These are phyloP conservation scores for Chrysoporthe cubensis DNA, from an alignment of 2,329 filamentous ascomycete species.

Conservation along the genomic window DNA sequence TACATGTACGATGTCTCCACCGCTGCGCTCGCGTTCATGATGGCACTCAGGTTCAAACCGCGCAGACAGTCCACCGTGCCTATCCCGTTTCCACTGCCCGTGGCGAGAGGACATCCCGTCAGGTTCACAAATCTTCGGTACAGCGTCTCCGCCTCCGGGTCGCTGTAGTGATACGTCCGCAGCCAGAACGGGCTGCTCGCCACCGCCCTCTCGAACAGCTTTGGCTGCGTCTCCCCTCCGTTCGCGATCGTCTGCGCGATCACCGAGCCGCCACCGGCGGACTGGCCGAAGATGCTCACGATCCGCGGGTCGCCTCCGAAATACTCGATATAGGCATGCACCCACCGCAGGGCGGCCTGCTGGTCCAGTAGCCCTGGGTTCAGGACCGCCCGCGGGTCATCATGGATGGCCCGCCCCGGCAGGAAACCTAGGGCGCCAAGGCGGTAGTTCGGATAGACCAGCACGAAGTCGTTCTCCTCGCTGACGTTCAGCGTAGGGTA, in stretches of 20 bases:
- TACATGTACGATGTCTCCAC: not conserved
- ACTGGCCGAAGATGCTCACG: conserved; percentile 64
- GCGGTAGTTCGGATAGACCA: conserved; percentile 53
- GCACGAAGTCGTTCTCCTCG: conserved; percentile 39
- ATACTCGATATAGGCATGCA: conserved; percentile 58
- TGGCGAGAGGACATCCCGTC: not conserved
- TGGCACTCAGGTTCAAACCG: not conserved
- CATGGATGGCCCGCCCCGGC: conserved; percentile 48
- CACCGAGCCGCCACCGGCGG: conserved; percentile 51
- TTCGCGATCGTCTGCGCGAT: conserved; percentile 4
- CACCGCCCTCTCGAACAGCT: not conserved
- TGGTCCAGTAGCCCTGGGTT: conserved; percentile 71
- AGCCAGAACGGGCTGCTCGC: conserved; percentile 12
- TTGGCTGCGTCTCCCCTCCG: not conserved
- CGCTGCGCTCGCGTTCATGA: not conserved
- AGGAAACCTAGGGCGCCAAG: conserved; percentile 72
- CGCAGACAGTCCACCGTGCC: conserved; percentile 10
- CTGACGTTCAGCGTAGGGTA: conserved; percentile 59
- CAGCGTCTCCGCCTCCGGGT: not conserved
- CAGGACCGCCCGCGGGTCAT: conserved; percentile 56
- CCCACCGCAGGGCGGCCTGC: conserved; percentile 61
- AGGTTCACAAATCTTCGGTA: not conserved
- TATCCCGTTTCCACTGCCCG: not conserved
- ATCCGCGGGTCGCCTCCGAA: conserved; percentile 64
- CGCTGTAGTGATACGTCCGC: conserved; percentile 8